Evolutionary conservation across 192 early-diverging fungal species (phyloP).

Genomic region (Powellomyces hirtus): DNA sequence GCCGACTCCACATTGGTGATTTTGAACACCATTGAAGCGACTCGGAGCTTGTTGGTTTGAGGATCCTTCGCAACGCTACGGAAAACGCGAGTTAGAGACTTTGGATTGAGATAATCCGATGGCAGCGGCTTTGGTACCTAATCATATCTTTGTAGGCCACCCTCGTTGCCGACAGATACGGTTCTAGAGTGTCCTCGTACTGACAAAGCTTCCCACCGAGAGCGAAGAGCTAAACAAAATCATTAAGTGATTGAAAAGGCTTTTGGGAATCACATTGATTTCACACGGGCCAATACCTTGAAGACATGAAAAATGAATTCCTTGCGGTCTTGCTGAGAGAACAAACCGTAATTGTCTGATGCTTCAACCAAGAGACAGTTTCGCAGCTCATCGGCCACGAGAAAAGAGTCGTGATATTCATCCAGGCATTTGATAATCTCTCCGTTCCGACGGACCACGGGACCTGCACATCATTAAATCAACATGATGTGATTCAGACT

Average conservation of each 20-base stretch:
- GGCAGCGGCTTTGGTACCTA: no score
- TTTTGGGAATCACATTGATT: no score
- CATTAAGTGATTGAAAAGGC: no score
- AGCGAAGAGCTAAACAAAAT: no score
- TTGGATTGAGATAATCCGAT: no score
- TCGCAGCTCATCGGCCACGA: slow-evolving; percentile 51
- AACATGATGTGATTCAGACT: neutral
- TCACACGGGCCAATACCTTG: slow-evolving; percentile 44
- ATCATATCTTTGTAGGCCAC: slow-evolving; percentile 55
- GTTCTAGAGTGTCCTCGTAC: slow-evolving; percentile 51
- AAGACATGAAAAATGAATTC: slow-evolving; percentile 59
- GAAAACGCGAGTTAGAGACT: no score
- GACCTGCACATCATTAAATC: slow-evolving; percentile 1
- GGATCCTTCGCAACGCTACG: slow-evolving; percentile 37
- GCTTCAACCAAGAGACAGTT: slow-evolving; percentile 43
- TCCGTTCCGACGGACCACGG: slow-evolving; percentile 37
- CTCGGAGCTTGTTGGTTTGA: slow-evolving; percentile 8
- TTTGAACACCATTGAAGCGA: slow-evolving; percentile 42
- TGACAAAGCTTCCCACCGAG: slow-evolving; percentile 54
- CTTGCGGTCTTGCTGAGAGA: slow-evolving; percentile 35
- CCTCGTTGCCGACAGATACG: slow-evolving; percentile 47
- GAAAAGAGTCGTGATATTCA: slow-evolving; percentile 42
- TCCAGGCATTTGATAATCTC: slow-evolving; percentile 53
- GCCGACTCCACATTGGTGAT: slow-evolving; percentile 35
- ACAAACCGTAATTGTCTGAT: slow-evolving; percentile 35